Evolutionary conservation across 805 yeast genomes (phyloP).

Genomic region (Cyberlindnera euphorbiiphila): DNA sequence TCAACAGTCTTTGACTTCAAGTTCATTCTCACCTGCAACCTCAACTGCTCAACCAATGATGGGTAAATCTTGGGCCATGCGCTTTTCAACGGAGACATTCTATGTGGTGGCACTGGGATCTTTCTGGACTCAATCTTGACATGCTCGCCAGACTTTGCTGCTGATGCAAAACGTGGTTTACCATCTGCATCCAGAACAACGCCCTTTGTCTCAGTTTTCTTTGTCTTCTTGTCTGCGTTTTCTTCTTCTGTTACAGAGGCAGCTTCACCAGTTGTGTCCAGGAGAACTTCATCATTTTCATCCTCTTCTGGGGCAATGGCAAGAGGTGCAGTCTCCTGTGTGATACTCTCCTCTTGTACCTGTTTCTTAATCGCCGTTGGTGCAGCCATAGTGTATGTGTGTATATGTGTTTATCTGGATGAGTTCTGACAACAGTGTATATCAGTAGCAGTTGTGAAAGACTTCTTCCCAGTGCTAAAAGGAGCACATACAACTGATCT

Average conservation of each 20-base stretch:
- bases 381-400: conserved; percentile 41
- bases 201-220: conserved; percentile 27
- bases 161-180: conserved; percentile 78
- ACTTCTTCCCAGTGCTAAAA: no score
- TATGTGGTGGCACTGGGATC: conserved; percentile 92
- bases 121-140: conserved; percentile 85
- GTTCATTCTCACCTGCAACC: conserved; percentile 95
- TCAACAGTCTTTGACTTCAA: conserved; percentile 83
- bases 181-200: conserved; percentile 70
- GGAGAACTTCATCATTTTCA: conserved; percentile 36
- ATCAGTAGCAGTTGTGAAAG: no score
- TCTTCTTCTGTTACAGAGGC: conserved; percentile 14
- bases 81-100: conserved; percentile 89
- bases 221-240: conserved; percentile 16
- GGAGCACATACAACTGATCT: no score
- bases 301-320: conserved; percentile 26
- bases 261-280: conserved; percentile 33
- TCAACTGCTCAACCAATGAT: conserved; percentile 91
- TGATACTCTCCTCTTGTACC: background rate
- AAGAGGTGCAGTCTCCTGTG: conserved; percentile 6
- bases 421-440: no score
- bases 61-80: conserved; percentile 94
- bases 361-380: conserved; percentile 37
- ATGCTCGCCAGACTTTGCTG: conserved; percentile 51
- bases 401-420: background rate